Conservation (phyloP, 768 basidiomycete species). For the Russula emetica region DNA sequence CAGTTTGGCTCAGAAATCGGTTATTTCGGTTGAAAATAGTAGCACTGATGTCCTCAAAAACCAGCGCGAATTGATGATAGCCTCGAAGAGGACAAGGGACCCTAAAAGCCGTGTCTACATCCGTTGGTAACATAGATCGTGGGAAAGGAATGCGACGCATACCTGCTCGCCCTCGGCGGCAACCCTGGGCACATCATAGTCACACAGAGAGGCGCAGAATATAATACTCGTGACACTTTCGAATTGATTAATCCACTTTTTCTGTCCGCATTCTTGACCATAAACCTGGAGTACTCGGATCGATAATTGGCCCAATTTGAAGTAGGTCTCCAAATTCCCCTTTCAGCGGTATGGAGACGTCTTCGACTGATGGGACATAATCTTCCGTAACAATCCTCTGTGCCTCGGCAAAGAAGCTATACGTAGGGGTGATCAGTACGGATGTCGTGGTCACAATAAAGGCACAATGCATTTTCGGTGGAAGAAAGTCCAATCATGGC, state of each 20-base stretch:
- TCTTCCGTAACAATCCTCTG: conserved; percentile 69
- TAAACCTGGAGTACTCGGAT: conserved; percentile 73
- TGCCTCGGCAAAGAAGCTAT: conserved; percentile 81
- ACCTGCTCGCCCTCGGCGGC: background rate
- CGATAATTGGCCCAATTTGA: conserved; percentile 36
- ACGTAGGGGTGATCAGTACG: conserved; percentile 22
- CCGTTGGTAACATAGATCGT: background rate
- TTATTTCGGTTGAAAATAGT: conserved; percentile 42
- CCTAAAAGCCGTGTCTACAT: conserved; percentile 44
- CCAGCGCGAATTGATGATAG: conserved; percentile 50
- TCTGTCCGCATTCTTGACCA: conserved; percentile 49
- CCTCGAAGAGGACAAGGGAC: conserved; percentile 47
- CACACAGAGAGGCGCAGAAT: conserved; percentile 66
- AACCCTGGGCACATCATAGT: conserved; percentile 61
- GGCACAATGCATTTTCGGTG: background rate
- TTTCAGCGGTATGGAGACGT: conserved; percentile 81
- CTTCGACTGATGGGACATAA: conserved; percentile 79
- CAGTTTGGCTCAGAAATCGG: conserved; percentile 49
- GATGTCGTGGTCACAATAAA: background rate
- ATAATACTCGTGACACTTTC: conserved; percentile 65
- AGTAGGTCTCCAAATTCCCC: conserved; percentile 81
- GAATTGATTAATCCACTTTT: conserved; percentile 51
- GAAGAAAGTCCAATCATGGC: background rate
- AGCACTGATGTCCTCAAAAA: conserved; percentile 41
- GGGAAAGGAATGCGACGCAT: conserved; percentile 8